These are phyloP conservation scores for Heliamphora ciliata DNA, from an alignment of 179 eudicot species.

Conservation along the genomic window DNA sequence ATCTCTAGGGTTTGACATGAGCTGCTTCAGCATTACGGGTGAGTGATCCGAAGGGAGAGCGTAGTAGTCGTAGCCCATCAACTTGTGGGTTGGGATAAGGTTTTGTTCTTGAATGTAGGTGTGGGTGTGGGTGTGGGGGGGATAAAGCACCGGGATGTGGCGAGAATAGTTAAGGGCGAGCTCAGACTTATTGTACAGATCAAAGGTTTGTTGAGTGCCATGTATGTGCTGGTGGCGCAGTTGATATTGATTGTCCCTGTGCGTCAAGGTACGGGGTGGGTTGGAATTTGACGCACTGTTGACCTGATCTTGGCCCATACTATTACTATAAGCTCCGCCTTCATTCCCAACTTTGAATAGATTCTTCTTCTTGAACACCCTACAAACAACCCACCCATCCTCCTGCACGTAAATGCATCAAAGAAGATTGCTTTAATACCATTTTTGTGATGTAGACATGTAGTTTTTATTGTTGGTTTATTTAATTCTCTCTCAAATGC, in stretches of 20 bases:
- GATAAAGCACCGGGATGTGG: constrained; percentile 23
- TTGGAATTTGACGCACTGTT: constrained; percentile 25
- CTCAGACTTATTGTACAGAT: constrained; percentile 33
- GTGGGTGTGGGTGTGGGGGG: constrained; percentile 20
- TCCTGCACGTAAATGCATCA: constrained; percentile 35
- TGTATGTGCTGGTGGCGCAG: constrained; percentile 27
- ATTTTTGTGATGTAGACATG: too few relatives aligned
- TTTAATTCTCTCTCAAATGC: too few relatives aligned
- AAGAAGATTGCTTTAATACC: background rate
- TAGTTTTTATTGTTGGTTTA: too few relatives aligned
- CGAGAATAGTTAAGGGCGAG: constrained; percentile 50
- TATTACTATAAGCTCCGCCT: constrained; percentile 27
- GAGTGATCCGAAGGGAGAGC: constrained; percentile 22
- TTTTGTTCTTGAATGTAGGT: constrained; percentile 34
- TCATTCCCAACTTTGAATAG: constrained; percentile 59
- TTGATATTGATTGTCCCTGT: constrained; percentile 32
- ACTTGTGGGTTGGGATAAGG: constrained; percentile 27
- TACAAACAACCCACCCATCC: constrained; percentile 92
- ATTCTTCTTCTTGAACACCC: constrained; percentile 88
- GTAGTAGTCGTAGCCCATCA: constrained; percentile 31
- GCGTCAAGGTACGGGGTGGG: constrained; percentile 25
- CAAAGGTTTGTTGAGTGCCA: constrained; percentile 27
- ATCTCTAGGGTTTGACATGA: constrained; percentile 31
- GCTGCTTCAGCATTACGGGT: constrained; percentile 36
- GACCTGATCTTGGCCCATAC: constrained; percentile 36